Evolutionary conservation across 768 basidiomycete species (phyloP), one percentile per base, ranked within the genome.

Genomic region (Lactarius quietus): DNA sequence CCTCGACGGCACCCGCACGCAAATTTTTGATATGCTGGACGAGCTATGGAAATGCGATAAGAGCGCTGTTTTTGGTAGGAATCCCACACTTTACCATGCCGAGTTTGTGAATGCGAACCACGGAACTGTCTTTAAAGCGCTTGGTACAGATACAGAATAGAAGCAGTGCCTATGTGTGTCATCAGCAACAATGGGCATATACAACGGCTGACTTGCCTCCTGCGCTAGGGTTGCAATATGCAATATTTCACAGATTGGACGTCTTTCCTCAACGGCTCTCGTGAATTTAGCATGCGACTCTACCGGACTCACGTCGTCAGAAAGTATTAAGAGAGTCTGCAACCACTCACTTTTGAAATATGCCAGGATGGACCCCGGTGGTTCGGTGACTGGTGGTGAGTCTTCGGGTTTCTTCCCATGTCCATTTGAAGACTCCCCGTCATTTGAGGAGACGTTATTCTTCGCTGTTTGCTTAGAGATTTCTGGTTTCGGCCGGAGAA

Each of bases 221-320:
- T 93, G 92, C 0, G 83, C 82, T 57, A 95, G 76, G 15, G 84
- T 84, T 3, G 86, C 88, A 4, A 90, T 76, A 68, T 95, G 92
- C 23, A 94, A 79, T n/a, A 84, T 68, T 69, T 88, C 84, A 57
- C 80, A 77, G 6, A 82, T 80, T 6, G 84, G 79, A 26, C 66
- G 62, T 28, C 76, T 72, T 15, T 76, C 75, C 10, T 78, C 75
- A 12, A 82, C 70, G 3, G 79, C 75, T 26, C 75, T 78, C 28
- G 76, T 75, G 68, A 92, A 84, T 26, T 84, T 83, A 56, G 72
- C 71, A 63, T 80, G 80, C 73, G 90, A 81, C 61, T 79, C 91
- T 90, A 67, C 6, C 39, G 28, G 23, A 14, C 23, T 23, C 28
- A 35, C 15, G 31, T 58, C 26, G 23, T 67, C 20, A 26, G 54